Base-by-base conservation (phyloP, 306 rosid species). In the Castanea mollissima region DNA sequence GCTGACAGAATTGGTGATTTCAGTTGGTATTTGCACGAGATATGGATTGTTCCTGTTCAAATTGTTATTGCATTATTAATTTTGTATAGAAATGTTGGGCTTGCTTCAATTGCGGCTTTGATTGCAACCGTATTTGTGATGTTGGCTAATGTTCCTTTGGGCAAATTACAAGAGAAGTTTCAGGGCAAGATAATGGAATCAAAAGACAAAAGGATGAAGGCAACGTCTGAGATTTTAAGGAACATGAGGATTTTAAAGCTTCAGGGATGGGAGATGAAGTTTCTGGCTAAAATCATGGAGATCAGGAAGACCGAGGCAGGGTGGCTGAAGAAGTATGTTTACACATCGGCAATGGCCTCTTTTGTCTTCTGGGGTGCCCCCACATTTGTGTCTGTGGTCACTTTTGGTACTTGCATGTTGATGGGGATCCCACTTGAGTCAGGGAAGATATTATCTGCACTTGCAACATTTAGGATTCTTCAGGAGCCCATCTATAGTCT, bases 211-310 rank as follows among this genome's bases (percentile, higher is more conserved):
- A 76, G 92, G 73, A 90, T 88, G 88, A 90, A 87, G 60, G 69
- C 86, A 31, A 90, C 88, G 0, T 85, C 91, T 59, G 92, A 90
- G 90, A 64, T 85, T 62, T 79, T 90, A 21, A 90, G 88, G 80
- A 88, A 83, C 86, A 87, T 90, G 91, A 82, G 83, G 76, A 87
- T 90, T 74, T 88, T 90, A 62, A 88, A 90, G 73, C 82, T 90
- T n/a, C 89, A 88, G 73, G 92, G 87, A 74, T 90, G 94, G 94
- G 92, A 88, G 71, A 88, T 85, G 89, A 90, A 85, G 85, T 90
- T 90, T 68, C 70, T 83, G 29, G 77, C 88, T 0, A 88, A 76
- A 72, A 76, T 88, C 73, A 75, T 60, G 4, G 83, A 79, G 56
- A 78, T 85, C 7, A 85, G 94, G 79, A 64, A 76, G 20, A 51